Conservation (phyloP, 257 asterid species). For the Agastache rugosa region DNA sequence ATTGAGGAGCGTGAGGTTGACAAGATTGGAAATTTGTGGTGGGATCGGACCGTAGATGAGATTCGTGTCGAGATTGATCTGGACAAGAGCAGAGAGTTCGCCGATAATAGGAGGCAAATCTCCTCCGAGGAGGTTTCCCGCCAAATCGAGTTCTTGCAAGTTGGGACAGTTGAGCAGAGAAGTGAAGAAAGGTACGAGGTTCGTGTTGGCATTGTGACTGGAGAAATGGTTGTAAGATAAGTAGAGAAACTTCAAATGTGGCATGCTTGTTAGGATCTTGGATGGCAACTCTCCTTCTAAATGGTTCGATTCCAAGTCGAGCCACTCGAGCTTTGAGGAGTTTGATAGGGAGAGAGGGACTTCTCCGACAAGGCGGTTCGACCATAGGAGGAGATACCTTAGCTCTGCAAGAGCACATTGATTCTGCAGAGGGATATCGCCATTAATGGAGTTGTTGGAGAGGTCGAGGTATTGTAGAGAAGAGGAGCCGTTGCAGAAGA, state of each 20-base stretch:
- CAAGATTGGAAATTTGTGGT: slow-evolving; percentile 57
- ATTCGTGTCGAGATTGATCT: slow-evolving; percentile 68
- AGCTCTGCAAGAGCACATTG: slow-evolving; percentile 59
- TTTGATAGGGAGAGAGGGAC: slow-evolving; percentile 65
- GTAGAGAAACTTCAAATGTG: slow-evolving; percentile 62
- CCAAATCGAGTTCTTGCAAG: slow-evolving; percentile 75
- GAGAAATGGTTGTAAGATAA: slow-evolving; percentile 66
- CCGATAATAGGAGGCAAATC: slow-evolving; percentile 77
- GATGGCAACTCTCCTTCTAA: slow-evolving; percentile 71
- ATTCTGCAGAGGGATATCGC: slow-evolving; percentile 55
- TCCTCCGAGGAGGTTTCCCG: slow-evolving; percentile 74
- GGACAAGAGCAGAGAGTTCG: slow-evolving; percentile 58
- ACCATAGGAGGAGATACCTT: slow-evolving; percentile 77
- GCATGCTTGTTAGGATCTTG: slow-evolving; percentile 48
- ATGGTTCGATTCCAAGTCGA: slow-evolving; percentile 71
- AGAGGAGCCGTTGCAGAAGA: slow-evolving; percentile 63
- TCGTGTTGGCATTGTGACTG: slow-evolving; percentile 62
- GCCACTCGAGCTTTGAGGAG: slow-evolving; percentile 74
- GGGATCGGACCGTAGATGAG: slow-evolving; percentile 69
- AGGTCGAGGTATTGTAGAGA: slow-evolving; percentile 67
- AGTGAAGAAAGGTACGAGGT: slow-evolving; percentile 64
- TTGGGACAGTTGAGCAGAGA: slow-evolving; percentile 57
- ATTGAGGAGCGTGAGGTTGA: slow-evolving; percentile 70
- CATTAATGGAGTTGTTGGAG: slow-evolving; percentile 76
- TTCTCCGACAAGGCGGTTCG: slow-evolving; percentile 63